A percentile compares a stretch with the other conserved stretches of the same genome.
Conservation (phyloP, 2,329 filamentous ascomycete genomes). For the Amphichorda felina region DNA sequence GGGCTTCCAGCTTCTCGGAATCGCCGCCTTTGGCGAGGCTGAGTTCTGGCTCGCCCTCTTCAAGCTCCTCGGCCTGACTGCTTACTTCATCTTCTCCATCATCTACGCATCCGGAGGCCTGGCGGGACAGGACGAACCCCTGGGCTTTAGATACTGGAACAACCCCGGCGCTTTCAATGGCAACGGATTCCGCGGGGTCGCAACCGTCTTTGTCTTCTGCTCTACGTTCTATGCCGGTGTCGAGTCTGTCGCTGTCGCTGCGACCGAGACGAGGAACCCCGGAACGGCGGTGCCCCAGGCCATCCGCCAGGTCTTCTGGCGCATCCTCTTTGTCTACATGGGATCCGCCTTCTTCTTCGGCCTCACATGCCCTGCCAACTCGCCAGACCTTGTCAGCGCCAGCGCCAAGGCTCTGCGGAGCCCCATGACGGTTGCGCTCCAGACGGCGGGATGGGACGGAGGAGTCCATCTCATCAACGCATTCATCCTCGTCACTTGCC, state of each 20-base stretch:
- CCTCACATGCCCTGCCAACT: conserved; percentile 60
- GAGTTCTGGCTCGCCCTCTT: conserved; percentile 70
- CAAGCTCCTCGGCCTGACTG: conserved; percentile 58
- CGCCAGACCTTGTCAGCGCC: conserved; percentile 48
- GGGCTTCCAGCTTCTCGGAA: conserved; percentile 57
- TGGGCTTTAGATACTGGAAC: conserved; percentile 63
- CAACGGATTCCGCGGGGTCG: conserved; percentile 54
- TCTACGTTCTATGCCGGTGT: conserved; percentile 62
- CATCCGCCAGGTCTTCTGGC: conserved; percentile 49
- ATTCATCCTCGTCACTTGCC: conserved; percentile 62
- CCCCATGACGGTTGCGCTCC: conserved; percentile 63
- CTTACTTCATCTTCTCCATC: conserved; percentile 64
- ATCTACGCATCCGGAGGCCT: conserved; percentile 60
- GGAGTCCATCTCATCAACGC: conserved; percentile 65
- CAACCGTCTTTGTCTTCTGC: conserved; percentile 56
- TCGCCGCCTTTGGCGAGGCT: conserved; percentile 65
- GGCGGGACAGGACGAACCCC: conserved; percentile 38
- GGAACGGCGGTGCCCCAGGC: conserved; percentile 42
- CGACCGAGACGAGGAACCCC: conserved; percentile 48
- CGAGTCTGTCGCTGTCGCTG: conserved; percentile 50
- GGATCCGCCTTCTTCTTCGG: conserved; percentile 65
- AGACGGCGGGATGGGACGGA: conserved; percentile 61
- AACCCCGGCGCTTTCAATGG: conserved; percentile 56
- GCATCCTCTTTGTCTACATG: conserved; percentile 53
- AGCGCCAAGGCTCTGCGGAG: conserved; percentile 53